Base-by-base conservation (phyloP, 164 flowering plant genomes). In the Nymphaea colorata region DNA sequence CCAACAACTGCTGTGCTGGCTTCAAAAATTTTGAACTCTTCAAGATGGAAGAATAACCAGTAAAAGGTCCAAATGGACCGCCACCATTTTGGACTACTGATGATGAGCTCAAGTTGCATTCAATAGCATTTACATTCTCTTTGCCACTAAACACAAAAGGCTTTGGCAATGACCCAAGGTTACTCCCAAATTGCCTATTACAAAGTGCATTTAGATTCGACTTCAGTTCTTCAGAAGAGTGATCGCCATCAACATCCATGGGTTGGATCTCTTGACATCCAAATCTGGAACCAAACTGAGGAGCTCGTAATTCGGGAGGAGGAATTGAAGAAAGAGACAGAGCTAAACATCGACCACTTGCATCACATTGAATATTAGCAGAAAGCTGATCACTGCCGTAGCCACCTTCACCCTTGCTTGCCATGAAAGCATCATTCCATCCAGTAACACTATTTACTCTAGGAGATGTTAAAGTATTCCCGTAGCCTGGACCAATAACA, bases 51-150 rank as follows among this genome's bases (percentile, higher is more conserved):
- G 96, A 87, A 66, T 93, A 93, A 1, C 98, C 98, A 43, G 96
- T 93, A 72, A 93, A 93, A 4, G 98, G 98, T 62, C 98, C 98
- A 36, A 93, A 88, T 10, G 98, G 98, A 15, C 95, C 96, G 0
- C 74, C 72, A 43, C 44, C 67, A 6, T 82, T 72, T 41, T 76
- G 79, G 43, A 74, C 66, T 67, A 68, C 75, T 59, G 57, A 51
- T 6, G 86, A 74, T 53, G 75, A 61, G 16, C 81, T 79, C 18
- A 65, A 72, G 7, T 73, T 44, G 17, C 75, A 79, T 47, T 74
- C 78, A 53, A 78, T 60, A 11, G 76, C 75, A 70, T 74, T 82
- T 36, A 77, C 84, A 66, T 42, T 47, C 42, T 66, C 73, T 76
- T 68, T 77, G 64, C 70, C 68, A 25, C 60, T 43, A 14, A 66